Base-by-base conservation (phyloP, 208 protist genomes). In the Leptomonas pyrrhocoris region DNA sequence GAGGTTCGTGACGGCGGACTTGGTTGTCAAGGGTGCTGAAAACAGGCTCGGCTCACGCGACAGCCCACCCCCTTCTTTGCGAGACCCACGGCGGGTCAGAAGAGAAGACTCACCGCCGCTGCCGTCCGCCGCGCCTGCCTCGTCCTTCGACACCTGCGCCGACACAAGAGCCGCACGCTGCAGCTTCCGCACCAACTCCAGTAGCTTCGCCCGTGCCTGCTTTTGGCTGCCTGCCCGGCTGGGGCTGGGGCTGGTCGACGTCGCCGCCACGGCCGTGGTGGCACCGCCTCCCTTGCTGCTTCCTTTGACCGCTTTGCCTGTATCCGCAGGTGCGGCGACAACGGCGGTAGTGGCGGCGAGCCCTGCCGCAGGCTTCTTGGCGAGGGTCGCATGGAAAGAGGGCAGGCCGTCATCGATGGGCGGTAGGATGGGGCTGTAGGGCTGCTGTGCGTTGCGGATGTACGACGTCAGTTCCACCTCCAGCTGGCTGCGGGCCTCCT, bases 351-450 rank as follows among this genome's bases (percentile, higher is more conserved):
- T n/a, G n/a, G n/a, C n/a, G n/a, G n/a, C n/a, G n/a, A n/a, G n/a
- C 34, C 34, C 34, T 38, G 34, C 34, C 3, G 34, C 43, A 1
- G 58, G 8, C 42, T 43, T 53, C 46, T 43, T 65, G 9, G 46
- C 21, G 19, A 31, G 46, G 2, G 60, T 1, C 18, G 31, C 16
- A n/a, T 45, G 28, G 3, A 65, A 30, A 9, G 60, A 25, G 40
- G 28, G 43, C 4, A 65, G 46, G 12, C 13, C 6, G 1, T 55
- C 46, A 18, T 65, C 40, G 28, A n/a, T 16, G 46, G 60, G 31
- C 11, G 60, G 59, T 80, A 80, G 59, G 80, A 85, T 21, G 48
- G 50, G 65, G 70, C 76, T 15, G 75, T 65, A 46, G 67, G 36
- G 11, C 38, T 46, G 66, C 58, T 81, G 54, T 38, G 27, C 34